Evolutionary conservation across 1,284 basidiomycete genomes (phyloP).

Genomic region (Ganoderma lingzhi): DNA sequence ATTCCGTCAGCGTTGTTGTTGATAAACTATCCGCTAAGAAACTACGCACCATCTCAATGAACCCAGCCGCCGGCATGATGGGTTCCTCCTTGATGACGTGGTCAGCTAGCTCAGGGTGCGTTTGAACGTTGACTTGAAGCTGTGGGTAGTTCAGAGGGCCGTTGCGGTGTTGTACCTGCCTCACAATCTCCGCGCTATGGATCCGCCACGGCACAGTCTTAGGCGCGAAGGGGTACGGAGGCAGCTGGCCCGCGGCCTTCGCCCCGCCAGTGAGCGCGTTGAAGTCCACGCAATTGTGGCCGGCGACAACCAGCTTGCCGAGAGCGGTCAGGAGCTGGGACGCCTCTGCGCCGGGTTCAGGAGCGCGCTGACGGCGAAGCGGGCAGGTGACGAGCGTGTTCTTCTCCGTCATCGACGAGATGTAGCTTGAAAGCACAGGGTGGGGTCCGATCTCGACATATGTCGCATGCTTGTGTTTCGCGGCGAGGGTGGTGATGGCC

Average conservation of each 20-base stretch:
- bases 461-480: slow-evolving; percentile 30
- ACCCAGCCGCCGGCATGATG: slow-evolving; percentile 53
- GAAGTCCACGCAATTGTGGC: slow-evolving; percentile 27
- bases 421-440: slow-evolving; percentile 45
- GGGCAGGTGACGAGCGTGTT: slow-evolving; percentile 39
- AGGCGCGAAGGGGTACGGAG: slow-evolving; percentile 28
- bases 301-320: slow-evolving; percentile 22
- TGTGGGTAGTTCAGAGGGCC: slow-evolving; percentile 44
- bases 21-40: not conserved
- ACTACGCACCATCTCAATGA: slow-evolving; percentile 48
- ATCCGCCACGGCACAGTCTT: slow-evolving; percentile 21
- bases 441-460: slow-evolving; percentile 48
- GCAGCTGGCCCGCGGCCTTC: not conserved
- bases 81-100: slow-evolving; percentile 50
- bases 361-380: slow-evolving; percentile 38
- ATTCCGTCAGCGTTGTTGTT: not conserved
- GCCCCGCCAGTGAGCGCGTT: slow-evolving; percentile 22
- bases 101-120: slow-evolving; percentile 46
- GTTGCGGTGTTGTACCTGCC: slow-evolving; percentile 30
- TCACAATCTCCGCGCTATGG: slow-evolving; percentile 20
- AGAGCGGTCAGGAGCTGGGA: slow-evolving; percentile 19
- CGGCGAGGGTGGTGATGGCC: slow-evolving; percentile 33
- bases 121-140: slow-evolving; percentile 42
- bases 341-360: slow-evolving; percentile 13
- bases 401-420: slow-evolving; percentile 33